Percentiles rank a stretch among this genome's conserved stretches.
phyloP scores from a whole-genome alignment of 108 stramenopile genomes.

The Parietichytrium sp. region DNA sequence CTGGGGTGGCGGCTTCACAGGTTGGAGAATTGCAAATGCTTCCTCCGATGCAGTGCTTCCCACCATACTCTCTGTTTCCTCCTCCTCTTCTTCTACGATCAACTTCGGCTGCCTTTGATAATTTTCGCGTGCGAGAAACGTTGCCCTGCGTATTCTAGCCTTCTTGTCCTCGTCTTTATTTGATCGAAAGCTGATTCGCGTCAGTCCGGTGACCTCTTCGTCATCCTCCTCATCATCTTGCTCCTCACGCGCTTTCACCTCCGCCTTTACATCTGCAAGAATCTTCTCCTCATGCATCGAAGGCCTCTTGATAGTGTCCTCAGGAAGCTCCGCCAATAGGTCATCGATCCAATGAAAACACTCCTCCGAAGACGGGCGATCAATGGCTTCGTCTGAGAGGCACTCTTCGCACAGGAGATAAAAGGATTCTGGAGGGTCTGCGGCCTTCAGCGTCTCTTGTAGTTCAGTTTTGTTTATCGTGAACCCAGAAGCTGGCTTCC shows the following conservation, averaged over 20 bases:
- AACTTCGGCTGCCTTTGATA: background rate
- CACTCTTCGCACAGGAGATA: conserved; percentile 26
- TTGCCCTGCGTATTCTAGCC: background rate
- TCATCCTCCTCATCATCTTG: background rate
- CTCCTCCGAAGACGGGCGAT: background rate
- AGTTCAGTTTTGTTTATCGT: background rate
- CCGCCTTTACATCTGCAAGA: background rate
- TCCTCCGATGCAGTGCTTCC: too few relatives aligned
- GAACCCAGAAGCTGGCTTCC: conserved; percentile 23
- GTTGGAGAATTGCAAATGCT: too few relatives aligned
- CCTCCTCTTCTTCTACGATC: background rate
- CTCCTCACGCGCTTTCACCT: background rate
- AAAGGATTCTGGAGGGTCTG: background rate
- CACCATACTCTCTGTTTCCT: too few relatives aligned
- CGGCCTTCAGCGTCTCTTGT: background rate
- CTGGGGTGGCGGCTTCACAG: too few relatives aligned
- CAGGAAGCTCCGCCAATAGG: background rate
- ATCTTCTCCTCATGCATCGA: background rate
- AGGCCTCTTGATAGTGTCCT: background rate
- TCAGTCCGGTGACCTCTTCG: conserved; percentile 27
- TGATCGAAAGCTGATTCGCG: too few relatives aligned
- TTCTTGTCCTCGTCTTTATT: background rate
- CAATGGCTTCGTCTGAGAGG: conserved; percentile 40
- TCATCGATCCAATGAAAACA: conserved; percentile 10
- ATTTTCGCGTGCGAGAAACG: background rate